These are phyloP conservation scores for Fusarium sp. DNA, from an alignment of 2,329 filamentous ascomycete species.

Conservation along the genomic window DNA sequence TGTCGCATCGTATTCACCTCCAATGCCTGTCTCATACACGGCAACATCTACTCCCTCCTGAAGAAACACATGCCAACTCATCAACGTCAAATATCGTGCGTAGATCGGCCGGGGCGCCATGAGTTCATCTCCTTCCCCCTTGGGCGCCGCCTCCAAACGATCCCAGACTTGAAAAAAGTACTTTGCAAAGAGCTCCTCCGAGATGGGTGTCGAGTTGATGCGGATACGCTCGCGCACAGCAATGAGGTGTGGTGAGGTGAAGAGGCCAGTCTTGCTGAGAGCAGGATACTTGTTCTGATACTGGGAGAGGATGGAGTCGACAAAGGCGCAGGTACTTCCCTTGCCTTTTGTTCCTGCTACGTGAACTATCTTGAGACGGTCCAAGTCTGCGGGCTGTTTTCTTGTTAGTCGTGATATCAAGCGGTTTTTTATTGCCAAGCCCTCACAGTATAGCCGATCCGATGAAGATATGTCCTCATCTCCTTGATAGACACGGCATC, in stretches of 20 bases:
- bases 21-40: constrained; percentile 72
- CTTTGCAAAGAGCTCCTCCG: constrained; percentile 64
- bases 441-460: constrained; percentile 74
- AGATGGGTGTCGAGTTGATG: constrained; percentile 65
- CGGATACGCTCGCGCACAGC: constrained; percentile 72
- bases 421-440: not conserved
- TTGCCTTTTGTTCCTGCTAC: constrained; percentile 81
- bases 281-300: constrained; percentile 51
- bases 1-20: constrained; percentile 73
- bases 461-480: constrained; percentile 78
- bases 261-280: constrained; percentile 64
- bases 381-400: constrained; percentile 56
- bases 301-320: constrained; percentile 66
- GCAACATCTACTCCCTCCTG: constrained; percentile 67
- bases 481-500: constrained; percentile 76
- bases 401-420: constrained; percentile 1
- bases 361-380: constrained; percentile 71
- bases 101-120: constrained; percentile 61
- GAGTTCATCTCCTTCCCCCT: constrained; percentile 45
- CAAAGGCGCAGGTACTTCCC: constrained; percentile 74
- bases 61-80: constrained; percentile 72
- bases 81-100: constrained; percentile 68
- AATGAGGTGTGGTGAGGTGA: constrained; percentile 73
- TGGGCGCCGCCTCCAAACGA: constrained; percentile 53
- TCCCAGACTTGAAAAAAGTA: constrained; percentile 76